These are phyloP conservation scores for Colletotrichum cordylinicola DNA, from an alignment of 2,329 filamentous ascomycete genomes.

Conservation along the genomic window DNA sequence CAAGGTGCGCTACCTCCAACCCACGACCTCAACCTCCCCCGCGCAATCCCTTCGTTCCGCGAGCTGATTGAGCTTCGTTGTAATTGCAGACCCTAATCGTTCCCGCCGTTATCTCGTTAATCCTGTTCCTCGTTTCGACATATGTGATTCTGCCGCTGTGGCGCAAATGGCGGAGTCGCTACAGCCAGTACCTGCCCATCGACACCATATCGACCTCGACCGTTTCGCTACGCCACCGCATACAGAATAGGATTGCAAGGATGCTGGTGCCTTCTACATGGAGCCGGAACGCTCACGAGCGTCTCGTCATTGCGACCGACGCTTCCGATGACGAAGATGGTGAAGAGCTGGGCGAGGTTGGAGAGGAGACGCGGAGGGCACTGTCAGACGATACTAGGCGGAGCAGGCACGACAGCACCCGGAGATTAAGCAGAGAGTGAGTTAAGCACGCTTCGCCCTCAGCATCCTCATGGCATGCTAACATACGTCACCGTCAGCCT, in stretches of 20 bases:
- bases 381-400: constrained; percentile 41
- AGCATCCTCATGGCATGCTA: not conserved
- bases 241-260: constrained; percentile 46
- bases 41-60: not conserved
- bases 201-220: constrained; percentile 66
- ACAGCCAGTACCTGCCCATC: constrained; percentile 76
- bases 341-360: constrained; percentile 70
- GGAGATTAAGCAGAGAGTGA: constrained; percentile 77
- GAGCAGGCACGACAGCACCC: constrained; percentile 51
- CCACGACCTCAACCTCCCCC: constrained; percentile 28
- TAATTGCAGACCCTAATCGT: constrained; percentile 67
- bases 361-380: constrained; percentile 50
- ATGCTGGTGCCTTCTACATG: constrained; percentile 53
- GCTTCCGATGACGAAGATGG: constrained; percentile 62
- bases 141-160: constrained; percentile 72
- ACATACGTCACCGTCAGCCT: constrained; percentile 45
- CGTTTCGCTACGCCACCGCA: constrained; percentile 56
- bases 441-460: constrained; percentile 27
- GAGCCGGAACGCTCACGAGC: constrained; percentile 48
- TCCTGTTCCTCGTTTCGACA: constrained; percentile 70
- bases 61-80: constrained; percentile 8
- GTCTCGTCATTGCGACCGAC: constrained; percentile 45
- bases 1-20: constrained; percentile 30
- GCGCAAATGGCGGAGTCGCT: constrained; percentile 72
- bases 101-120: constrained; percentile 73